Conservation (phyloP, 78 protist genomes). For the Anaeramoeba flamelloides region DNA sequence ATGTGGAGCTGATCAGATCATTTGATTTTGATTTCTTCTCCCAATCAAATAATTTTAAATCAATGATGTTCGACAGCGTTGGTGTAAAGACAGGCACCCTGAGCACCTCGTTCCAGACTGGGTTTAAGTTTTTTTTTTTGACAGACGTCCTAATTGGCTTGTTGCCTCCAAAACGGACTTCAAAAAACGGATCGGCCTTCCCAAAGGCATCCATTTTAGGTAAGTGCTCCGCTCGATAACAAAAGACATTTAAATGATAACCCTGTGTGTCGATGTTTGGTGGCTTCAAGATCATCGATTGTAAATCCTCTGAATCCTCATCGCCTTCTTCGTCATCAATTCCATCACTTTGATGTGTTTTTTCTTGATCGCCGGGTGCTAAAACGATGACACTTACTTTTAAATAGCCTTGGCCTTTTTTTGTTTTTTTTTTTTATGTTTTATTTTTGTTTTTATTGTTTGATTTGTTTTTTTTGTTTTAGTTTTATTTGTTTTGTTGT, state of each 20-base stretch:
- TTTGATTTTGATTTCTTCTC: not conserved
- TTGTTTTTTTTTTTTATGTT: no score
- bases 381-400: conserved; percentile 4
- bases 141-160: not conserved
- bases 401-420: conserved; percentile 26
- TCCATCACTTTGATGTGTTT: conserved; percentile 11
- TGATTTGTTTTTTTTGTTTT: no score
- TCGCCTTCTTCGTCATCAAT: conserved; percentile 7
- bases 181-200: conserved; percentile 10
- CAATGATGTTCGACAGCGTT: not conserved
- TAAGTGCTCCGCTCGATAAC: not conserved
- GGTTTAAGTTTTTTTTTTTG: not conserved
- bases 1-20: not conserved
- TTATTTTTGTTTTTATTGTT: no score
- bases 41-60: not conserved
- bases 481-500: no score
- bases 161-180: conserved; percentile 7
- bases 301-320: not conserved
- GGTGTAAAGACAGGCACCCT: conserved; percentile 7
- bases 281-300: conserved; percentile 4
- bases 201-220: conserved; percentile 11
- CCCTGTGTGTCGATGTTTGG: not conserved
- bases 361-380: conserved; percentile 17
- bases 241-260: not conserved
- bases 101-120: conserved; percentile 6